Conservation (phyloP, 257 asterid genomes). For the Capsicum rhomboideum region DNA sequence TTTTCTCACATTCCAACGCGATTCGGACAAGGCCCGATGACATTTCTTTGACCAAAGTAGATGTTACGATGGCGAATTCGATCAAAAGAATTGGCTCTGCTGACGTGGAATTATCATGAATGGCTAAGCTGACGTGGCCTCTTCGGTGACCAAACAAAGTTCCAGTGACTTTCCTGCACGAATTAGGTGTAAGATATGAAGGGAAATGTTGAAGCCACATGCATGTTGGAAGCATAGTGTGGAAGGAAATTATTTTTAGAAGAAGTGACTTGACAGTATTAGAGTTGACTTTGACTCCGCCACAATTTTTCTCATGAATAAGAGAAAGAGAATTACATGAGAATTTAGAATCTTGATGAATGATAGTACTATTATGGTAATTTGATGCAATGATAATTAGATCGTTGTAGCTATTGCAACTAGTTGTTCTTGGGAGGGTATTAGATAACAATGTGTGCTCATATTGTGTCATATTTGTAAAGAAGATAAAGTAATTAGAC, state of each 20-base stretch:
- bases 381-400: conserved; percentile 34
- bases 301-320: not conserved
- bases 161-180: conserved; percentile 70
- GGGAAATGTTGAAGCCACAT: conserved; percentile 28
- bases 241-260: conserved; percentile 41
- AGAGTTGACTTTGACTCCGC: conserved; percentile 7
- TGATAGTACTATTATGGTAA: not conserved
- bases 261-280: conserved; percentile 40
- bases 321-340: conserved; percentile 10
- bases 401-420: conserved; percentile 43
- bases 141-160: conserved; percentile 78
- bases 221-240: conserved; percentile 47
- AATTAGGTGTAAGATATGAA: not conserved
- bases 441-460: not conserved
- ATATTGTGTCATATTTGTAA: not conserved
- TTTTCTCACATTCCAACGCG: conserved; percentile 71
- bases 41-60: conserved; percentile 75
- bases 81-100: conserved; percentile 57
- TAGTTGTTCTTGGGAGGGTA: conserved; percentile 49
- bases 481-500: too few species aligned
- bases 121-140: conserved; percentile 79
- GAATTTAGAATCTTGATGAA: conserved; percentile 17
- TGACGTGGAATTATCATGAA: conserved; percentile 58
- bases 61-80: conserved; percentile 59
- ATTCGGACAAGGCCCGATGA: conserved; percentile 73